phyloP scores from a whole-genome alignment of 2,329 filamentous ascomycete genomes.

The Calonectria pteridis region DNA sequence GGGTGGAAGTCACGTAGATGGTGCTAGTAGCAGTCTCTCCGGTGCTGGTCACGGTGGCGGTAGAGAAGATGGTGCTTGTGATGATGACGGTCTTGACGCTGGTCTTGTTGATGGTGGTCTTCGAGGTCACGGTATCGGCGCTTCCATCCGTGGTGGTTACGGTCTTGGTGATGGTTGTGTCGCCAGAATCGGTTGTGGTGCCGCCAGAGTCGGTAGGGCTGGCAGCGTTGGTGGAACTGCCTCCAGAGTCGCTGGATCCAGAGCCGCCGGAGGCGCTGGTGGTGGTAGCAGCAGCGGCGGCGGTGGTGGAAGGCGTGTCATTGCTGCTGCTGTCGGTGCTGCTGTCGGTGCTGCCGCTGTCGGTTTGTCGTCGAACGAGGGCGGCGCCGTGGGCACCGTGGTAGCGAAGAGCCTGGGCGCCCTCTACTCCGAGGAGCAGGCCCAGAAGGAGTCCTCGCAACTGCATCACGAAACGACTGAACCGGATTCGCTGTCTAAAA shows the following conservation, averaged over 20 bases:
- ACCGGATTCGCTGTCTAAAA: constrained; percentile 16
- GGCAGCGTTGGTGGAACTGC: neutral
- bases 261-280: neutral
- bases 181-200: constrained; percentile 27
- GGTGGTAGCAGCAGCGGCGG: constrained; percentile 20
- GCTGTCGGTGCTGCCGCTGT: constrained; percentile 10
- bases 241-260: neutral
- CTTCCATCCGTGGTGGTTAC: constrained; percentile 46
- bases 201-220: constrained; percentile 5
- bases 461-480: constrained; percentile 37
- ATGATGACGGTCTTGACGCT: constrained; percentile 50
- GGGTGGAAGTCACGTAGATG: constrained; percentile 51
- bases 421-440: constrained; percentile 42
- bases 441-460: constrained; percentile 41
- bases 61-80: constrained; percentile 51
- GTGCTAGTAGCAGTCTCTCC: constrained; percentile 52
- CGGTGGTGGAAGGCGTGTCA: constrained; percentile 20
- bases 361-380: constrained; percentile 31
- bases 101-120: constrained; percentile 47
- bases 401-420: constrained; percentile 27
- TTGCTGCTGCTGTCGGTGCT: constrained; percentile 15
- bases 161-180: constrained; percentile 48
- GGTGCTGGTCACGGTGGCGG: constrained; percentile 52
- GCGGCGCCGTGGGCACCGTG: neutral
- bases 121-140: constrained; percentile 45